Conservation (phyloP, 2,329 filamentous ascomycete species). For the Thielaviopsis euricoi region DNA sequence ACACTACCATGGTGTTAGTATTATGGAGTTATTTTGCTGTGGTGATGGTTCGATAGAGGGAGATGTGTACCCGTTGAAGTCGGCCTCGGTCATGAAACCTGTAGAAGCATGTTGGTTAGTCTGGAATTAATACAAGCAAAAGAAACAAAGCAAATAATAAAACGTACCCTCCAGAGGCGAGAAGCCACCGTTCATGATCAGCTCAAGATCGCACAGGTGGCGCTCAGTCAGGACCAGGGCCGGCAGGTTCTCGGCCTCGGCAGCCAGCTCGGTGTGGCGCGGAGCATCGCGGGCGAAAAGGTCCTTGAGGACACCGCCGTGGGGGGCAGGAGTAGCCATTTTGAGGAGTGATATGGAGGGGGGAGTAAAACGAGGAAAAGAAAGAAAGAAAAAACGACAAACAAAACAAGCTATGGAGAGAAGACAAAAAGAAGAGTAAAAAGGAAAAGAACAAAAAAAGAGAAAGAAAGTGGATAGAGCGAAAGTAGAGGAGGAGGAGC, state of each 20-base stretch:
- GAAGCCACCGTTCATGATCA: conserved; percentile 95
- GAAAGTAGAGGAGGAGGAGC: conserved; percentile 2
- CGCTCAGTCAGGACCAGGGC: conserved; percentile 77
- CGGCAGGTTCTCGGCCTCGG: conserved; percentile 74
- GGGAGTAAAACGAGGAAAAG: neutral
- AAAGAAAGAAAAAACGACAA: neutral
- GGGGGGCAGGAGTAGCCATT: conserved; percentile 53
- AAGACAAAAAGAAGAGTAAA: conserved; percentile 5
- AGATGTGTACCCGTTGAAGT: conserved; percentile 66
- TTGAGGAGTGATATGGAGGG: conserved; percentile 9
- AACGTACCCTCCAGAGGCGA: conserved; percentile 80
- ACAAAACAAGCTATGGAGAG: conserved; percentile 5
- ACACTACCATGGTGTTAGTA: conserved; percentile 38
- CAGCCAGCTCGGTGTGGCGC: conserved; percentile 59
- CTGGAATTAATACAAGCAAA: conserved; percentile 1
- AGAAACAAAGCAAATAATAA: conserved; percentile 14
- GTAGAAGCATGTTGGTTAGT: conserved; percentile 10
- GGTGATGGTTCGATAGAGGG: neutral
- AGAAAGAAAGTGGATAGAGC: neutral
- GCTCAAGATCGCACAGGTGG: conserved; percentile 92
- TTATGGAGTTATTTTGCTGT: neutral
- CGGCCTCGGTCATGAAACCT: conserved; percentile 96
- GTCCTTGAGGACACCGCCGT: conserved; percentile 95
- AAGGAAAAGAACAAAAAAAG: conserved; percentile 11
- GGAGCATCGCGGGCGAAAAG: conserved; percentile 83